These are phyloP conservation scores for Lactarius psammicola DNA, from an alignment of 768 basidiomycete species.

Conservation along the genomic window DNA sequence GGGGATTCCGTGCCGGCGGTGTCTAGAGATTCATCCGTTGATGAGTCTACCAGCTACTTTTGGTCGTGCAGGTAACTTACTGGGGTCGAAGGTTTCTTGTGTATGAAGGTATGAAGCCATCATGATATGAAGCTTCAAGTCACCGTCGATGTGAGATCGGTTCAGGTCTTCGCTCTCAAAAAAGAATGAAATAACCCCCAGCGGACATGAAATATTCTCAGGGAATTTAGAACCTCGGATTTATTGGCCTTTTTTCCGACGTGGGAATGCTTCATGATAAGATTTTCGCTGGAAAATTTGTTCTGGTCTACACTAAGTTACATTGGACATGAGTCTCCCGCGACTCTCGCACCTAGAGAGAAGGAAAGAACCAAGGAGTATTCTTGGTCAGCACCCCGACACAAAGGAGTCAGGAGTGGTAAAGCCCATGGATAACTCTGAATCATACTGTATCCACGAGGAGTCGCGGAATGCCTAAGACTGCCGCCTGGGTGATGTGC, in stretches of 20 bases:
- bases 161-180: too few species aligned
- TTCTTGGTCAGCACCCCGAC: background rate
- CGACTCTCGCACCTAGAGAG: background rate
- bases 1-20: background rate
- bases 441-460: background rate
- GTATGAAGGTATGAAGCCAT: background rate
- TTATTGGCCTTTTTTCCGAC: background rate
- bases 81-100: background rate
- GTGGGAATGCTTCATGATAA: too few species aligned
- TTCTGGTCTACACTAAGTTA: background rate
- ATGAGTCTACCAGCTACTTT: background rate
- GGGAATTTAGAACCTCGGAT: background rate
- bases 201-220: background rate
- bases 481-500: background rate
- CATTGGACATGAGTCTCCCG: background rate
- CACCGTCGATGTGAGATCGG: too few species aligned
- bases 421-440: background rate
- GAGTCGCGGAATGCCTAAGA: too few species aligned
- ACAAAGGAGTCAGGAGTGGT: background rate
- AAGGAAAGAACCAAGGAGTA: background rate
- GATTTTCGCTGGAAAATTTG: background rate
- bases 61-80: background rate
- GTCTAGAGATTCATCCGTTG: background rate
- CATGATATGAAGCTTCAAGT: background rate
- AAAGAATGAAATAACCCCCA: too few species aligned